Base-by-base conservation (phyloP, 257 asterid genomes). In the Lycium barbarum region DNA sequence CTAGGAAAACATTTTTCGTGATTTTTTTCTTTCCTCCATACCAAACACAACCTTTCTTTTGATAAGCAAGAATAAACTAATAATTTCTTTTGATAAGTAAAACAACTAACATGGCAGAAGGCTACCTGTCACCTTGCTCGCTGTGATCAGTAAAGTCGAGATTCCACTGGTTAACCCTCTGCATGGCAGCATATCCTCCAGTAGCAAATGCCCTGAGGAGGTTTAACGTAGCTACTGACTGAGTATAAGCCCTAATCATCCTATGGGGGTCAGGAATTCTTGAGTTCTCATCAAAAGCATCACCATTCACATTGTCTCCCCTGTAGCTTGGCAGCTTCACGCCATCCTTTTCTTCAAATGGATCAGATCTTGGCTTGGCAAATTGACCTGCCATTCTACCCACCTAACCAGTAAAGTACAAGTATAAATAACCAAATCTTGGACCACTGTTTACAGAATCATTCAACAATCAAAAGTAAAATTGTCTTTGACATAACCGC, bases 351-450 rank as follows among this genome's bases (percentile, higher is more conserved):
- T 93, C 94, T 90, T 93, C 97, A 68, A 90, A 92, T 12, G 88
- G 82, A 55, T 90, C 94, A 22, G 97, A 93, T 83, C 97, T 88
- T 80, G 97, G 97, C 88, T 93, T 93, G 38, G 97, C 97, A 68
- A 93, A 93, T 86, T 93, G 97, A 62, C 97, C 95, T 13, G 97
- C 97, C 94, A 93, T 93, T 85, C 97, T 87, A 83, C 96, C 97
- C 86, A 92, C 94, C 97, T 93, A 85, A 74, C 84, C 84, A 84
- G 68, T 68, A 57, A 33, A 68, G 70, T 45, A 55, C 63, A 51
- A 76, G 47, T 43, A 82, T 40, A 66, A 54, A 45, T 26, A 43
- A 62, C 49, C 63, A 76, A 22, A 76, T 26, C 14, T 76, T 76
- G 22, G 20, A 22, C 45, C 47, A 51, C 45, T 51, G 26, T n/a